Evolutionary conservation across 805 yeast genomes (phyloP).

Genomic region (Candida sonorensis): DNA sequence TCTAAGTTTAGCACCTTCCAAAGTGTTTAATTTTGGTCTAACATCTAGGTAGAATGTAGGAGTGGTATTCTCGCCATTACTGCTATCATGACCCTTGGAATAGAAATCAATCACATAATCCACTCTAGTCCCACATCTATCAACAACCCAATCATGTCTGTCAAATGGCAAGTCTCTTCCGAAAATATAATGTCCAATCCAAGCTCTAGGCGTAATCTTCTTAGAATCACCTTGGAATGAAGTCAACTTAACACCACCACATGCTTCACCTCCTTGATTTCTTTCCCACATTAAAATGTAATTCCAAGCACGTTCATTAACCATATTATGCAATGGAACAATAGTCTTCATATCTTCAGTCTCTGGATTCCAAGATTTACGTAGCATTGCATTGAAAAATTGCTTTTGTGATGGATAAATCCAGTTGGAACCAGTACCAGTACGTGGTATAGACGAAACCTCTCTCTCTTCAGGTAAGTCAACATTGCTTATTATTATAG

Average conservation of each 20-base stretch:
- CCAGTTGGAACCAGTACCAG: constrained; percentile 70
- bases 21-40: constrained; percentile 78
- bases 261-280: constrained; percentile 46
- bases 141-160: constrained; percentile 90
- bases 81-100: constrained; percentile 35
- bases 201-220: constrained; percentile 83
- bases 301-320: constrained; percentile 88
- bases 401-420: constrained; percentile 93
- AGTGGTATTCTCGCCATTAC: constrained; percentile 28
- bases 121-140: constrained; percentile 74
- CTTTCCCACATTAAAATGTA: constrained; percentile 81
- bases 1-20: constrained; percentile 77
- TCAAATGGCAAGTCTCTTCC: constrained; percentile 85
- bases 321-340: constrained; percentile 91
- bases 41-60: constrained; percentile 79
- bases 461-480: constrained; percentile 67
- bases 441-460: constrained; percentile 76
- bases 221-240: constrained; percentile 86
- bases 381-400: constrained; percentile 87
- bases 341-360: constrained; percentile 81
- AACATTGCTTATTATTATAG: no score
- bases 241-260: constrained; percentile 82
- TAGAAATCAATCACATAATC: constrained; percentile 95
- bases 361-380: constrained; percentile 83
- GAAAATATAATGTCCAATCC: constrained; percentile 47